Percentiles rank a stretch among this genome's conserved stretches.
Conservation (phyloP, 257 asterid genomes). For the Solanum verrucosum region DNA sequence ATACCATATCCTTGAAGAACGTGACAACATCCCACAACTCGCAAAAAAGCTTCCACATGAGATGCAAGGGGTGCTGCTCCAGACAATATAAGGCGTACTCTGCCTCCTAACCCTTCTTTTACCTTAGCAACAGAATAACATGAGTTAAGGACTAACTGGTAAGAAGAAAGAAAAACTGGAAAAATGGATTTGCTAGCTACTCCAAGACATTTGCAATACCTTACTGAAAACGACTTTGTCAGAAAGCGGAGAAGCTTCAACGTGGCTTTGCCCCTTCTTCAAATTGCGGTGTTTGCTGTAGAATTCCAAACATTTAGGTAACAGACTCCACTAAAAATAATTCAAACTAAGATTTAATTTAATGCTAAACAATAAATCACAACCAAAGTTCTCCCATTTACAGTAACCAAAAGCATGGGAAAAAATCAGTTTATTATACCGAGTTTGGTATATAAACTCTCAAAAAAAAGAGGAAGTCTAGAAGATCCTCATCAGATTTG, state of each 20-base stretch:
- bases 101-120: slow-evolving; percentile 90
- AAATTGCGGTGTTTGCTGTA: slow-evolving; percentile 64
- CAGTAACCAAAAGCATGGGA: neutral
- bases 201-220: slow-evolving; percentile 29
- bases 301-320: neutral
- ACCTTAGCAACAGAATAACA: slow-evolving; percentile 32
- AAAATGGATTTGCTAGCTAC: neutral
- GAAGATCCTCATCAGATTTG: neutral
- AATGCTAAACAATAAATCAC: neutral
- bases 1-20: slow-evolving; percentile 98
- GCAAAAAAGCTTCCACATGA: slow-evolving; percentile 79
- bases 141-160: slow-evolving; percentile 2
- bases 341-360: neutral
- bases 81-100: slow-evolving; percentile 76
- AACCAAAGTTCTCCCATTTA: neutral
- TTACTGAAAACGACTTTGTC: slow-evolving; percentile 85
- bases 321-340: neutral
- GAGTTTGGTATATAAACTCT: neutral
- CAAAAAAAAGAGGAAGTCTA: neutral
- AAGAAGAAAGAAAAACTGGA: neutral
- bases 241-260: slow-evolving; percentile 62
- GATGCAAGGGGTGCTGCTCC: slow-evolving; percentile 99
- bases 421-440: neutral
- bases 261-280: slow-evolving; percentile 60
- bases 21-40: slow-evolving; percentile 71